phyloP scores from a whole-genome alignment of 2,329 filamentous ascomycete genomes.

The Neofusicoccum kwambonambiense region DNA sequence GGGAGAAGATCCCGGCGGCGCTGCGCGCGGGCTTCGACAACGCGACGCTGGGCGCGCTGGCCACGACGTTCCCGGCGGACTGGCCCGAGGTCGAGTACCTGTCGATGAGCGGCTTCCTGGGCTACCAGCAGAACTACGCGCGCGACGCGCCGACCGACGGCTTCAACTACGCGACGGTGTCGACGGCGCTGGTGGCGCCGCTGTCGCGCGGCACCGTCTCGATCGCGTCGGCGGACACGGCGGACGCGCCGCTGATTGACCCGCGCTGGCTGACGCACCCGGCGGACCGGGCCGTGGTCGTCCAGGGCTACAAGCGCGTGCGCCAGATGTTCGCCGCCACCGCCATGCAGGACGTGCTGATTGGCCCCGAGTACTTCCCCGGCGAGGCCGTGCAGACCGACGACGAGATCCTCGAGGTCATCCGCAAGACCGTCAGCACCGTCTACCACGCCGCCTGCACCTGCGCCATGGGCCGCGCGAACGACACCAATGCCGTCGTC shows the following conservation, averaged over 20 bases:
- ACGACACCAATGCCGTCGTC: slow-evolving; percentile 22
- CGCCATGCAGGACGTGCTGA: slow-evolving; percentile 33
- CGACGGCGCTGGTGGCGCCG: slow-evolving; percentile 35
- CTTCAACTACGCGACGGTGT: slow-evolving; percentile 28
- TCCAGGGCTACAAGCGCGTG: slow-evolving; percentile 33
- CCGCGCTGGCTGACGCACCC: slow-evolving; percentile 37
- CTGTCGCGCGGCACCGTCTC: slow-evolving; percentile 55
- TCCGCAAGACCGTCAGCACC: slow-evolving; percentile 49
- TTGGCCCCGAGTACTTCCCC: slow-evolving; percentile 56
- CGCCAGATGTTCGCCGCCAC: slow-evolving; percentile 27
- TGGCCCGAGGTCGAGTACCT: slow-evolving; percentile 25
- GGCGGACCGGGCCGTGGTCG: slow-evolving; percentile 31
- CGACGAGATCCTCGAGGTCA: slow-evolving; percentile 54
- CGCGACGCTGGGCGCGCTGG: neutral
- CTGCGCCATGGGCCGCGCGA: neutral
- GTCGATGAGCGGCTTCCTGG: neutral
- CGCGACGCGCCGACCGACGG: slow-evolving; percentile 22
- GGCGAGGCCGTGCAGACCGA: slow-evolving; percentile 43
- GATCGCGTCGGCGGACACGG: slow-evolving; percentile 54
- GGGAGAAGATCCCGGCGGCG: slow-evolving; percentile 17
- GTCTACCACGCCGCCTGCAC: neutral
- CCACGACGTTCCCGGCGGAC: slow-evolving; percentile 19
- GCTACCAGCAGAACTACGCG: slow-evolving; percentile 8
- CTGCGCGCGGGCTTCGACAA: too few relatives aligned
- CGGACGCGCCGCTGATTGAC: slow-evolving; percentile 52